Evolutionary conservation across 371 early-diverging fungal species (phyloP), one percentile per base, ranked within the genome.

Genomic region (Zychaea mexicana): DNA sequence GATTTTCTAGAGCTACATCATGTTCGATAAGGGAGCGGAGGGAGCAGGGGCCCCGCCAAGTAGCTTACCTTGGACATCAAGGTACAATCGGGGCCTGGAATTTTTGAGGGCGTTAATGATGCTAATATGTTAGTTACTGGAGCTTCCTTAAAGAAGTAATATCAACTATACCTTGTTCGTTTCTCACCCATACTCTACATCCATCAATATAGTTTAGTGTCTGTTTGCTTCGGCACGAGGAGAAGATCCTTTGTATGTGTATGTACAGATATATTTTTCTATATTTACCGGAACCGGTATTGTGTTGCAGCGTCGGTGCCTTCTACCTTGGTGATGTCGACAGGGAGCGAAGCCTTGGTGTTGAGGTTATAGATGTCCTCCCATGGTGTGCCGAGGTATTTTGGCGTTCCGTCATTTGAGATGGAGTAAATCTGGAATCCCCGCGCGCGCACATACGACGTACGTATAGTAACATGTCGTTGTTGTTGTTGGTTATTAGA

Each of bases 11-110:
- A 33, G 5, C 33, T 12, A 33, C 12, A 33, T 8, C 33, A 33
- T 33, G 12, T 12, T 42, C 42, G 42, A n/a, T n/a, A n/a, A n/a
- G n/a, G n/a, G n/a, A n/a, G n/a, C n/a, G n/a, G n/a, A n/a, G n/a
- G n/a, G n/a, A n/a, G n/a, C n/a, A n/a, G n/a, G n/a, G n/a, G n/a
- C n/a, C n/a, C n/a, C n/a, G n/a, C n/a, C n/a, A 69, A 65, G 38
- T 65, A 65, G 61, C 28, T 38, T n/a, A 66, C 64, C 63, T 70
- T 66, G 62, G 66, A 66, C 57, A 55, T 54, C 60, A 70, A 52
- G 13, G 66, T 66, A 52, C 70, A 70, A 60, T 70, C 70, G 26
- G 66, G 70, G 39, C 63, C 67, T 66, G 52, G 6, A 46, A 17
- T 42, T 42, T 36, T 57, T 60, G 19, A 30, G n/a, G 17, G 22